These are phyloP conservation scores for Chaetomiaceae sp. DNA, from an alignment of 2,329 filamentous ascomycete genomes.

Conservation along the genomic window DNA sequence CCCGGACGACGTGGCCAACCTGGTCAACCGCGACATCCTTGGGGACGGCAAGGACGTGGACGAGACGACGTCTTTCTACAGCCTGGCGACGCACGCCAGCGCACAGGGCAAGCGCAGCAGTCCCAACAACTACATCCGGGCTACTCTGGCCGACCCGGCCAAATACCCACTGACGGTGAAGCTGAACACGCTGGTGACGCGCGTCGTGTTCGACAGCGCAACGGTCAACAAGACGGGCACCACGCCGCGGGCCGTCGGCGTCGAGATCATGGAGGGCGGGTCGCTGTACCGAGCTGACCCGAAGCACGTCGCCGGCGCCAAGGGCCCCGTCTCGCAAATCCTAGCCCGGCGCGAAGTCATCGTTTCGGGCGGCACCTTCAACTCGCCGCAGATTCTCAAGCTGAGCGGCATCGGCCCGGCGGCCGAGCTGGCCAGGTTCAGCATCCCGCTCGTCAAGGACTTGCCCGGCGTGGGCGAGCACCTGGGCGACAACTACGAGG, in stretches of 20 bases:
- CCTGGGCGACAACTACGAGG: slow-evolving; percentile 50
- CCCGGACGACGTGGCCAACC: slow-evolving; percentile 21
- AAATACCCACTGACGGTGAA: slow-evolving; percentile 40
- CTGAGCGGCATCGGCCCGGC: slow-evolving; percentile 37
- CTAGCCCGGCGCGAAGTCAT: slow-evolving; percentile 40
- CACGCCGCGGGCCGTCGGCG: slow-evolving; percentile 32
- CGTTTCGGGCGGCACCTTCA: slow-evolving; percentile 38
- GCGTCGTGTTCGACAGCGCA: slow-evolving; percentile 32
- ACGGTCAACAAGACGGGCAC: slow-evolving; percentile 23
- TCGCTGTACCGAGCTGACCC: slow-evolving; percentile 38
- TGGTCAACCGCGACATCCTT: slow-evolving; percentile 29
- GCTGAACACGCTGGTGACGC: slow-evolving; percentile 32
- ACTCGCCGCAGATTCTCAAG: slow-evolving; percentile 31
- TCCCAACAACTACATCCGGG: slow-evolving; percentile 37
- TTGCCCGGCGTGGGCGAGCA: slow-evolving; percentile 56
- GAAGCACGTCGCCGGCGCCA: slow-evolving; percentile 27
- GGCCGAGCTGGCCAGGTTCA: slow-evolving; percentile 32
- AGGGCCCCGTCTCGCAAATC: slow-evolving; percentile 20
- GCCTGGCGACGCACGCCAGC: slow-evolving; percentile 26
- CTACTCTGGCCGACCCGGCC: slow-evolving; percentile 30
- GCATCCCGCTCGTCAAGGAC: slow-evolving; percentile 47
- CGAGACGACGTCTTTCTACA: slow-evolving; percentile 26
- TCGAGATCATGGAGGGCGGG: slow-evolving; percentile 37
- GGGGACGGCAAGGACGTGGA: slow-evolving; percentile 24
- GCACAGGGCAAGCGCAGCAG: slow-evolving; percentile 31